These are phyloP conservation scores for Fraxinus nigra DNA, from an alignment of 305 asterid genomes.

Conservation along the genomic window DNA sequence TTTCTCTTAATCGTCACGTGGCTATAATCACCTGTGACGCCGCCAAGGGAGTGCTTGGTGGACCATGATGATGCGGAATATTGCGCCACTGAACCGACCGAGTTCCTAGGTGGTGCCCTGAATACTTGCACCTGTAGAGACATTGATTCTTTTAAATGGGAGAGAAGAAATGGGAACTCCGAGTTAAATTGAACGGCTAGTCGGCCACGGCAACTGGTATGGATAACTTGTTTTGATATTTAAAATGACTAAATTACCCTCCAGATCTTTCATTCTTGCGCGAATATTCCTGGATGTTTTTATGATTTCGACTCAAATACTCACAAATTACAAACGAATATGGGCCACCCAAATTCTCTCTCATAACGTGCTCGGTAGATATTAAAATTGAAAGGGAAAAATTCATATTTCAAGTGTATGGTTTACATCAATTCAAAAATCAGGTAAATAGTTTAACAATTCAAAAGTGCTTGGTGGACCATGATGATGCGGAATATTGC, in stretches of 20 bases:
- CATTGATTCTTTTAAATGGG: slow-evolving; percentile 32
- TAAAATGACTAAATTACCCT: slow-evolving; percentile 26
- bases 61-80: slow-evolving; percentile 30
- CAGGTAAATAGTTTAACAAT: no score
- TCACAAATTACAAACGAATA: neutral
- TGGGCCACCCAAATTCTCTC: neutral
- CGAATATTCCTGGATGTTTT: slow-evolving; percentile 31
- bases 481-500: slow-evolving; percentile 30
- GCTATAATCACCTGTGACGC: slow-evolving; percentile 48
- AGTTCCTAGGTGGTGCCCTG: slow-evolving; percentile 48
- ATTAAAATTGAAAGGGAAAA: no score
- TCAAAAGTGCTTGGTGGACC: slow-evolving; percentile 36
- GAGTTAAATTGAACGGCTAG: neutral
- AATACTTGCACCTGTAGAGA: slow-evolving; percentile 67
- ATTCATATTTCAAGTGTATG: no score
- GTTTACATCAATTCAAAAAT: no score
- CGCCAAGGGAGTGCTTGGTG: slow-evolving; percentile 43
- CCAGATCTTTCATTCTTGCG: slow-evolving; percentile 23
- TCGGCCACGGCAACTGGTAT: neutral
- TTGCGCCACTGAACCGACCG: slow-evolving; percentile 29
- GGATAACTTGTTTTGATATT: slow-evolving; percentile 12
- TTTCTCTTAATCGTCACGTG: slow-evolving; percentile 28
- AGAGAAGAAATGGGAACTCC: neutral
- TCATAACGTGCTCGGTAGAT: neutral
- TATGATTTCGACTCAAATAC: slow-evolving; percentile 14